Percentiles rank a stretch among this genome's conserved stretches.
Conservation (phyloP, 148 eudicot genomes). For the Cornus controversa region DNA sequence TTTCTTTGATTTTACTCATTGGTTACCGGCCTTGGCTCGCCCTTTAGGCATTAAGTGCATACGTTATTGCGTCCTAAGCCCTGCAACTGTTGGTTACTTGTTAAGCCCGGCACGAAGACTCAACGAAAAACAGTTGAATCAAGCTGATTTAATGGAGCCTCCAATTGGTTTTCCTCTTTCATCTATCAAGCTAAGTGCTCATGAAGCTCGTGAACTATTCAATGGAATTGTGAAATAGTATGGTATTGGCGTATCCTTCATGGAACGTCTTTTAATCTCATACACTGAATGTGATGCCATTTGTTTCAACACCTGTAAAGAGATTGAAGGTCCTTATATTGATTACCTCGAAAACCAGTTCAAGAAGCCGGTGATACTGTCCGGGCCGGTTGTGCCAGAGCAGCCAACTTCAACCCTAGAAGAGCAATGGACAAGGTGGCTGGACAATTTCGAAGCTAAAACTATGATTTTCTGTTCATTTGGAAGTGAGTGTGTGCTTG, state of each 20-base stretch:
- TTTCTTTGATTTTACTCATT: conserved; percentile 23
- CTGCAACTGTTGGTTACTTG: not conserved
- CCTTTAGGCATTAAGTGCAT: conserved; percentile 5
- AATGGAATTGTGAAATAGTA: not conserved
- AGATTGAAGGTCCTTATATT: conserved; percentile 30
- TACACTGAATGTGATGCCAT: conserved; percentile 20
- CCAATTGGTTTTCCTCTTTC: conserved; percentile 1
- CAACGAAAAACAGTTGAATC: not conserved
- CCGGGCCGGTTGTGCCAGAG: conserved; percentile 37
- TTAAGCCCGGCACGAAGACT: not conserved
- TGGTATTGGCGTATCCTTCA: not conserved
- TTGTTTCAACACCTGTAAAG: conserved; percentile 28
- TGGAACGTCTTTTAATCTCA: not conserved
- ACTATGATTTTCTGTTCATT: conserved; percentile 47
- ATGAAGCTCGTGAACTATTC: not conserved
- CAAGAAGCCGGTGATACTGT: conserved; percentile 2
- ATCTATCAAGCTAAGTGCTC: not conserved
- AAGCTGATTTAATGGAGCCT: not conserved
- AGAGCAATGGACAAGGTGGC: conserved; percentile 36
- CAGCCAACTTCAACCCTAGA: conserved; percentile 32
- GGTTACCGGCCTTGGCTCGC: conserved; percentile 16
- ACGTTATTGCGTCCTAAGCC: not conserved
- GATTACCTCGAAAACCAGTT: conserved; percentile 16
- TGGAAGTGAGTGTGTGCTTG: conserved; percentile 47
- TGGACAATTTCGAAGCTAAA: conserved; percentile 26